Conservation (phyloP, 1,284 basidiomycete genomes). For the Boletellus sp. region DNA sequence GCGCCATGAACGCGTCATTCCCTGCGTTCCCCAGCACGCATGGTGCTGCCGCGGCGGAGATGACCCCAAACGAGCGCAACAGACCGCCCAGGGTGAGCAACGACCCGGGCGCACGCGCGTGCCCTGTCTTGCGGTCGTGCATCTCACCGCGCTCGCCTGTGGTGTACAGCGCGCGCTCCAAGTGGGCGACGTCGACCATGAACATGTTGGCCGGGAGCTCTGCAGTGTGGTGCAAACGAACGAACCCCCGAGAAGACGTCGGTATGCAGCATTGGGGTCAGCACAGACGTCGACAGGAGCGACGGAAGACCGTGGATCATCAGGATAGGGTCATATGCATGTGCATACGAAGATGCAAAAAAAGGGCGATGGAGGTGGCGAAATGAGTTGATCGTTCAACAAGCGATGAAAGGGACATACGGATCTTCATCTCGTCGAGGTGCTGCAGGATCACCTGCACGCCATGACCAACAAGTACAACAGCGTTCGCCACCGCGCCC, state of each 20-base stretch:
- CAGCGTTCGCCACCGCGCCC: constrained; percentile 66
- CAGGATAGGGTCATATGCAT: too few species aligned
- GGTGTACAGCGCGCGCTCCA: constrained; percentile 59
- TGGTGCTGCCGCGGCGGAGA: constrained; percentile 20
- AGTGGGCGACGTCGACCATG: constrained; percentile 61
- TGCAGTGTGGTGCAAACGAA: constrained; percentile 22
- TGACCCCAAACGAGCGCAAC: constrained; percentile 48
- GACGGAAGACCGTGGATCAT: too few species aligned
- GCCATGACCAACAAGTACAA: constrained; percentile 76
- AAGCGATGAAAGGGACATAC: constrained; percentile 39
- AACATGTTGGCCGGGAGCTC: constrained; percentile 75
- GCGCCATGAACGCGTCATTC: constrained; percentile 64
- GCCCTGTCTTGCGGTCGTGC: constrained; percentile 53
- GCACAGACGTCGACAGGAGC: too few species aligned
- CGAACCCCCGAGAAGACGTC: too few species aligned
- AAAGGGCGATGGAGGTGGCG: not conserved
- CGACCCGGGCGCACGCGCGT: constrained; percentile 45
- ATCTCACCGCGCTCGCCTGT: constrained; percentile 56
- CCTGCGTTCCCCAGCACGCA: constrained; percentile 62
- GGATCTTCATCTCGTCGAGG: constrained; percentile 73
- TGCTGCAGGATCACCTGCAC: constrained; percentile 51
- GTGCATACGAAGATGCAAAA: not conserved
- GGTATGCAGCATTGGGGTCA: too few species aligned
- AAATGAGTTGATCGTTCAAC: not conserved
- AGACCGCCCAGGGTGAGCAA: constrained; percentile 54